Evolutionary conservation across 2,329 filamentous ascomycete genomes (phyloP).

Genomic region (Xylaria sp.): DNA sequence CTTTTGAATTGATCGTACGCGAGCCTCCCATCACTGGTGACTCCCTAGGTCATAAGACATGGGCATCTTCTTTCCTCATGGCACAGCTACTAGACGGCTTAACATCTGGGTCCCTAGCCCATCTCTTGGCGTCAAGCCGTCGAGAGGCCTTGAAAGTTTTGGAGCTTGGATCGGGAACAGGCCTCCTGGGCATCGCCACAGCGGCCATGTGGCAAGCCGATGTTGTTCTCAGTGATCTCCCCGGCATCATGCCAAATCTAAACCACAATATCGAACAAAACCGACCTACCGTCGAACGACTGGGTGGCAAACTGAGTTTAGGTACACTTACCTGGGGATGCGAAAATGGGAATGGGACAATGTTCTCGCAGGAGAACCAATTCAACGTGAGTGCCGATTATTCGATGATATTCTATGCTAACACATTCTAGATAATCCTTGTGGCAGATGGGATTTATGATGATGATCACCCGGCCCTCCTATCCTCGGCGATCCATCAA

Average conservation of each 20-base stretch:
- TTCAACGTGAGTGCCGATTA: slow-evolving; percentile 59
- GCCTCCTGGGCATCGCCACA: slow-evolving; percentile 87
- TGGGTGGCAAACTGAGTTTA: slow-evolving; percentile 68
- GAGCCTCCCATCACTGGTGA: slow-evolving; percentile 92
- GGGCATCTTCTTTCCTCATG: slow-evolving; percentile 90
- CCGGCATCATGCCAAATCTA: slow-evolving; percentile 85
- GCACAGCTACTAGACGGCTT: slow-evolving; percentile 74
- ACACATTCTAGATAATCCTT: slow-evolving; percentile 71
- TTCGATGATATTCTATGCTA: slow-evolving; percentile 18
- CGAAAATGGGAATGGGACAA: slow-evolving; percentile 55
- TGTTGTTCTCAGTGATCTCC: slow-evolving; percentile 84
- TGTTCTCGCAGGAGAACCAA: slow-evolving; percentile 59
- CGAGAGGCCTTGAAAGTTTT: slow-evolving; percentile 59
- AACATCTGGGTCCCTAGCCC: slow-evolving; percentile 56
- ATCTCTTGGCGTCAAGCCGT: slow-evolving; percentile 55
- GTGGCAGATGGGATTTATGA: slow-evolving; percentile 91
- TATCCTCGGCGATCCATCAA: slow-evolving; percentile 74
- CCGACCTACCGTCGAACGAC: slow-evolving; percentile 60
- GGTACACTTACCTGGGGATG: slow-evolving; percentile 81
- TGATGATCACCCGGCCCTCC: slow-evolving; percentile 78
- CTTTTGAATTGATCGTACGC: slow-evolving; percentile 76
- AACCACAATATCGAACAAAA: slow-evolving; percentile 78
- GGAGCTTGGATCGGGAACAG: slow-evolving; percentile 91
- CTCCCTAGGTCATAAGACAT: slow-evolving; percentile 92
- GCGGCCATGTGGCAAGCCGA: slow-evolving; percentile 74